Base-by-base conservation (phyloP, 345 rosid genomes). In the Viola odorata region DNA sequence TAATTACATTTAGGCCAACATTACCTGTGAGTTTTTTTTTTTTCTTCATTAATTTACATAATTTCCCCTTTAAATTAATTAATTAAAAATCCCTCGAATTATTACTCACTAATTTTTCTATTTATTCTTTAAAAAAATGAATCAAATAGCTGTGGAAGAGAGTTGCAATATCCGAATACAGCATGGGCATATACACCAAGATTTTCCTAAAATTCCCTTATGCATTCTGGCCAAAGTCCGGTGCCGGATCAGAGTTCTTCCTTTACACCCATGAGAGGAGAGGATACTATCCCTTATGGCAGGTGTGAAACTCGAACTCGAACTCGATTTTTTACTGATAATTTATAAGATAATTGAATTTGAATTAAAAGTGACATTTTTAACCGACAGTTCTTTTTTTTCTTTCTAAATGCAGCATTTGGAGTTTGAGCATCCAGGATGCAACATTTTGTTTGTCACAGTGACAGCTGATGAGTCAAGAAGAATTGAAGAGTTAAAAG, bases 271-370 rank as follows among this genome's bases (percentile, higher is more conserved):
- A 68, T 14, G 54, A 15, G 42, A 50, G 49, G 41, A 65, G 73
- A 0, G 77, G 77, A 0, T 72, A 72, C 61, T 67, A 62, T 17
- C 63, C 76, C 5, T 14, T 72, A n/a, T 67, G 72, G 76, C 76
- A 72, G 68, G 76, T 72, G 17, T 15, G 6, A 23, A 45, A 5
- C 4, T 40, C 44, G 3, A 6, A 5, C 23, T 12, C 12, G 3
- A 8, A 12, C 13, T 6, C 10, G 41, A 6, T 12, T 37, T 38
- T 12, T 8, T 38, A 37, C 6, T 55, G 14, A 3, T 37, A 45
- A 53, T 36, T 12, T 7, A 16, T 37, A 41, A 15, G 13, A 10
- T 57, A 38, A 11, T 10, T 14, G 37, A 12, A 53, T 32, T 37
- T 7, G 36, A 41, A 10, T 41, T 16, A 16, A 8, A 12, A 3